phyloP scores from a whole-genome alignment of 192 early-diverging fungal genomes.

The Kappamyces sp. region DNA sequence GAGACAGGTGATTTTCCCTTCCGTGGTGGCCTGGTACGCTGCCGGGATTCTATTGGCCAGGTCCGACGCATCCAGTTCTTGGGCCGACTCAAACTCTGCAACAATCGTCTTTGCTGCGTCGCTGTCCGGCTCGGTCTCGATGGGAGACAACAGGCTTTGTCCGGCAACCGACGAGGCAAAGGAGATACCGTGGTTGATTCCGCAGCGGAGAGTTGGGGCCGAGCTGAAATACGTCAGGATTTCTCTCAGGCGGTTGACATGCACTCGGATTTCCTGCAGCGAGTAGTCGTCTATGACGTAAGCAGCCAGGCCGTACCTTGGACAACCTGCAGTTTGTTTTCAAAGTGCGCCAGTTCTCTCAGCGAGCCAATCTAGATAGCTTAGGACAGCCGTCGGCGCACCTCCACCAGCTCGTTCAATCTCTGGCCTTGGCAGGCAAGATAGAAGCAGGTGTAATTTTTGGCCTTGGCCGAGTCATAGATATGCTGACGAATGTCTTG shows the following conservation, averaged over 20 bases:
- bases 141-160: slow-evolving; percentile 15
- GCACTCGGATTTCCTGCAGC: slow-evolving; percentile 86
- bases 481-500: slow-evolving; percentile 84
- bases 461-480: slow-evolving; percentile 77
- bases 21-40: too few species aligned
- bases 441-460: slow-evolving; percentile 89
- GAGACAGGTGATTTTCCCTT: slow-evolving; percentile 18
- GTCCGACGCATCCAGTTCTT: background rate
- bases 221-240: slow-evolving; percentile 71
- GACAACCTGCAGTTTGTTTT: slow-evolving; percentile 1
- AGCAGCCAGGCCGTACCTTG: background rate
- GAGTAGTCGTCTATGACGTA: slow-evolving; percentile 66
- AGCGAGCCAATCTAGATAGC: background rate
- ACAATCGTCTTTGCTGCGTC: slow-evolving; percentile 28
- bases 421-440: slow-evolving; percentile 65
- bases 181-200: slow-evolving; percentile 68
- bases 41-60: too few species aligned
- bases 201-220: slow-evolving; percentile 47
- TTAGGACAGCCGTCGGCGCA: slow-evolving; percentile 27
- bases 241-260: slow-evolving; percentile 83
- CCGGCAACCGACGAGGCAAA: slow-evolving; percentile 62
- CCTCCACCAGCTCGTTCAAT: slow-evolving; percentile 55
- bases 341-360: background rate
- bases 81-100: background rate
- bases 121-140: slow-evolving; percentile 23